A percentile compares a stretch with the other conserved stretches of the same genome.
phyloP scores from a whole-genome alignment of 306 rosid species.

The Glycyrrhiza uralensis region DNA sequence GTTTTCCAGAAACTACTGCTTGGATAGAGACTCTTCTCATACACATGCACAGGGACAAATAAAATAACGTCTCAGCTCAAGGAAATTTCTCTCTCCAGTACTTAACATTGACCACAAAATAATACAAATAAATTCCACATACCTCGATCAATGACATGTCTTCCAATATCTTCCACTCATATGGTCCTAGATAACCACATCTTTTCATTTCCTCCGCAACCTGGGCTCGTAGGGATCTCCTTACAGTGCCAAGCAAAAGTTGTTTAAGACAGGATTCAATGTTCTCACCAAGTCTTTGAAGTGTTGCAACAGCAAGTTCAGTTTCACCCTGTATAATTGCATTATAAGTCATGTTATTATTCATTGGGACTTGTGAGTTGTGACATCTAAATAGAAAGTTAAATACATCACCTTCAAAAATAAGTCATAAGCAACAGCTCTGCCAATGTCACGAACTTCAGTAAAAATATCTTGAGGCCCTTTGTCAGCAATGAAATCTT shows the following conservation, averaged over 20 bases:
- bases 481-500: constrained; percentile 55
- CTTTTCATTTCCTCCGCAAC: constrained; percentile 77
- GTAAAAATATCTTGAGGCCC: constrained; percentile 76
- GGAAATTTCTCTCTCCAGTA: constrained; percentile 11
- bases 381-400: constrained; percentile 20
- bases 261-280: constrained; percentile 84
- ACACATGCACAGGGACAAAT: constrained; percentile 33
- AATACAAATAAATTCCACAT: constrained; percentile 29
- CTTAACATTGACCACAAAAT: constrained; percentile 33
- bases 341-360: constrained; percentile 17
- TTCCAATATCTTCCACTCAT: constrained; percentile 84
- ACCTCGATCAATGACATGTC: constrained; percentile 81
- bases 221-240: constrained; percentile 75
- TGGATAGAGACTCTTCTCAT: constrained; percentile 82
- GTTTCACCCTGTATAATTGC: constrained; percentile 79
- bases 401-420: constrained; percentile 73
- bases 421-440: constrained; percentile 92
- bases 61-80: constrained; percentile 38
- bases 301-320: constrained; percentile 86
- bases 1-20: constrained; percentile 94
- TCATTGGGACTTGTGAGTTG: not conserved
- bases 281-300: constrained; percentile 94
- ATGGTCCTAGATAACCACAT: constrained; percentile 80
- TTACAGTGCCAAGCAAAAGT: constrained; percentile 81
- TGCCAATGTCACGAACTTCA: constrained; percentile 94